Evolutionary conservation across 768 basidiomycete species (phyloP).

Genomic region (Mycena floridula): DNA sequence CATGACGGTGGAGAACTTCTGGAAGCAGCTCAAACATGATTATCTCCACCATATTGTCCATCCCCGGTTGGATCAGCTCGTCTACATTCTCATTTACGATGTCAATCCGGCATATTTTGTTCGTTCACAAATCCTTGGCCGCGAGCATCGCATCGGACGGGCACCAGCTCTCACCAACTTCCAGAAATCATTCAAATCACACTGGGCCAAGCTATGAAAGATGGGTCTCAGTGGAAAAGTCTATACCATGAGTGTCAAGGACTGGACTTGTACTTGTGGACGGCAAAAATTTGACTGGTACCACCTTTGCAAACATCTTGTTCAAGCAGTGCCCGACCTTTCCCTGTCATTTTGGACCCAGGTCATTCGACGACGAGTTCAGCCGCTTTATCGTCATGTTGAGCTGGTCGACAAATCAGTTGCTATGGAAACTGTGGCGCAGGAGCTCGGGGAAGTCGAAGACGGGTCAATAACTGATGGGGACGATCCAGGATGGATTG

Average conservation of each 20-base stretch:
- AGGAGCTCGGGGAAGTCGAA: neutral
- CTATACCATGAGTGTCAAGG: conserved; percentile 13
- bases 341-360: neutral
- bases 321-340: conserved; percentile 15
- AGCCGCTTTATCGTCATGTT: neutral
- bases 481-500: neutral
- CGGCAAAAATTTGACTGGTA: conserved; percentile 18
- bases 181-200: conserved; percentile 20
- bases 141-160: conserved; percentile 12
- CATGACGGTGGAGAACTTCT: conserved; percentile 26
- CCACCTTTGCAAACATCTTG: conserved; percentile 28
- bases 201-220: conserved; percentile 11
- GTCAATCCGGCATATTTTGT: conserved; percentile 18
- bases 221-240: neutral
- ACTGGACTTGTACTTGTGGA: conserved; percentile 24
- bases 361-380: neutral
- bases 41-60: conserved; percentile 17
- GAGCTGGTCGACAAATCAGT: neutral
- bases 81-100: conserved; percentile 21
- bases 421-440: neutral
- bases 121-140: conserved; percentile 7
- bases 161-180: conserved; percentile 14
- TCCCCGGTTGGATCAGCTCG: conserved; percentile 24
- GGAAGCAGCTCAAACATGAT: conserved; percentile 24
- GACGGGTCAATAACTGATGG: neutral